These are phyloP conservation scores for Fusarium duplospermum DNA, from an alignment of 2,329 filamentous ascomycete species.

Conservation along the genomic window DNA sequence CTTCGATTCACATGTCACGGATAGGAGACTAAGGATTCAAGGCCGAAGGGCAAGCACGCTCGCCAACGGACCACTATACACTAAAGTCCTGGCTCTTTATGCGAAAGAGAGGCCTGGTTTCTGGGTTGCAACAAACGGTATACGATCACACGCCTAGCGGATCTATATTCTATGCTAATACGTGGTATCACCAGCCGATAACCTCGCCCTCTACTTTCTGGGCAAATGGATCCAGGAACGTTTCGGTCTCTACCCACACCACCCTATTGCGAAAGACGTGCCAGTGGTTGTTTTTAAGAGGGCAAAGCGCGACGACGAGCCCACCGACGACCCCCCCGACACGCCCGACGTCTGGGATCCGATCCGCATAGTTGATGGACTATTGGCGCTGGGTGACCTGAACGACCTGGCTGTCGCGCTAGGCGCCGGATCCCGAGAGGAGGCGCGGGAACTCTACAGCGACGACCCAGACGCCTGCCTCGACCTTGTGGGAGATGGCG, in stretches of 20 bases:
- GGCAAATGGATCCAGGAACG: not conserved
- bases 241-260: not conserved
- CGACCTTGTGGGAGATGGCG: not conserved
- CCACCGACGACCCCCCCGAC: not conserved
- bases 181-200: not conserved
- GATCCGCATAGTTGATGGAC: not conserved
- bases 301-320: not conserved
- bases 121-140: not conserved
- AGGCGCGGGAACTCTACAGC: not conserved
- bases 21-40: not conserved
- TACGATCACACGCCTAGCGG: not conserved
- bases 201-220: not conserved
- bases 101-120: not conserved
- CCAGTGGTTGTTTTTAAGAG: not conserved
- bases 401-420: not conserved
- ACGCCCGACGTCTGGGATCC: not conserved
- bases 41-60: not conserved
- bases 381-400: not conserved
- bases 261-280: not conserved
- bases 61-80: not conserved
- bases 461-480: not conserved
- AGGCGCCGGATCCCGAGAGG: not conserved
- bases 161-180: not conserved
- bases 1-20: not conserved
- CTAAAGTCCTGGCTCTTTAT: not conserved